These are phyloP conservation scores for Mycena alexandri DNA, from an alignment of 768 basidiomycete genomes.

Conservation along the genomic window DNA sequence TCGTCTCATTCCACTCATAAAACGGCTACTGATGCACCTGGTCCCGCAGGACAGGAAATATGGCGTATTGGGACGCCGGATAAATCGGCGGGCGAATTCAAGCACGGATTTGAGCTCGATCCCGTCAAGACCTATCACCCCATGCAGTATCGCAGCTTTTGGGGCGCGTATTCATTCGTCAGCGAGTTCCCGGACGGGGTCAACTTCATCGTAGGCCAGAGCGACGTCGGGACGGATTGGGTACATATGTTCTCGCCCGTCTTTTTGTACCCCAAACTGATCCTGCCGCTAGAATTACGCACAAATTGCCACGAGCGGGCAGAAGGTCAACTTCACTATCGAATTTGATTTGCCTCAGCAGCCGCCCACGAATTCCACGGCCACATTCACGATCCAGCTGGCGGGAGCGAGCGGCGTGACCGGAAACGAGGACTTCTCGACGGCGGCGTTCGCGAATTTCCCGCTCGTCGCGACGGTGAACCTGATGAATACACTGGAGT, in stretches of 20 bases:
- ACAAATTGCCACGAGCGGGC: conserved; percentile 17
- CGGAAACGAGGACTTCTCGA: conserved; percentile 27
- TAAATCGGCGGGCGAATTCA: conserved; percentile 25
- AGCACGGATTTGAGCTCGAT: conserved; percentile 28
- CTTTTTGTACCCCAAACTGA: background rate
- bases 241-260: background rate
- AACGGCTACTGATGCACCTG: background rate
- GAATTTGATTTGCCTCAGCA: conserved; percentile 13
- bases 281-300: conserved; percentile 24
- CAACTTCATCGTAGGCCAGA: conserved; percentile 26
- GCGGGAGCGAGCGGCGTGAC: conserved; percentile 27
- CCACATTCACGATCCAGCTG: conserved; percentile 26
- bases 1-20: background rate
- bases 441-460: conserved; percentile 26
- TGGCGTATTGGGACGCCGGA: conserved; percentile 29
- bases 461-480: conserved; percentile 22
- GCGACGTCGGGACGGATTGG: conserved; percentile 25
- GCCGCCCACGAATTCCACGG: conserved; percentile 14
- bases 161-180: conserved; percentile 26
- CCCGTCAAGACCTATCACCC: conserved; percentile 22
- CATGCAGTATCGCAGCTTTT: conserved; percentile 27
- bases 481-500: conserved; percentile 15
- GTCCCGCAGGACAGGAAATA: conserved; percentile 15
- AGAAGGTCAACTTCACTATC: conserved; percentile 25
- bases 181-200: conserved; percentile 20